These are phyloP conservation scores for Pulicaria dysenterica DNA, from an alignment of 129 eudicot genomes.

Conservation along the genomic window DNA sequence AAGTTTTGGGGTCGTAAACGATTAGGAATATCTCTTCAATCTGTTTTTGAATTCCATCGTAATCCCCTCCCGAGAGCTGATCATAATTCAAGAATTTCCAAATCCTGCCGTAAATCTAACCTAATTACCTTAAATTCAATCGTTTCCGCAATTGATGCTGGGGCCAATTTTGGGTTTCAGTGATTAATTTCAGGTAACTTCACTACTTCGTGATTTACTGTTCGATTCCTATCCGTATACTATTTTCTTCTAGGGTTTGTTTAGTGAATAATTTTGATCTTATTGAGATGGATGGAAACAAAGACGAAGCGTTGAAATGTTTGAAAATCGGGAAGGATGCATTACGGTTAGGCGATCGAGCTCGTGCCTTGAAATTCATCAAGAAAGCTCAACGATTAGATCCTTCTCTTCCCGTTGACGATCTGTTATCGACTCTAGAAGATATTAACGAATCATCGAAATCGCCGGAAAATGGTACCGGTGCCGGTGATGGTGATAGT, in stretches of 20 bases:
- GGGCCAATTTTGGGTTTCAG: background rate
- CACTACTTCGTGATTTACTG: constrained; percentile 8
- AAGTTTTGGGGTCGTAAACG: constrained; percentile 4
- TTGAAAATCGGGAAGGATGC: constrained; percentile 61
- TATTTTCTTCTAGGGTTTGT: background rate
- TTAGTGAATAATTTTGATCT: background rate
- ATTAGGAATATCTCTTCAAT: background rate
- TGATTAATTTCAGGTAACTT: constrained; percentile 20
- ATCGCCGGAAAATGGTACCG: constrained; percentile 21
- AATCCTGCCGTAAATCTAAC: background rate
- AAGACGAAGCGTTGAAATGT: constrained; percentile 80
- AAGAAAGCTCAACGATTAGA: constrained; percentile 68
- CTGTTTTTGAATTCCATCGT: background rate
- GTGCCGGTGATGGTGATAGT: constrained; percentile 13
- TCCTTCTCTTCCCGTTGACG: constrained; percentile 60
- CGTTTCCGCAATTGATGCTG: background rate
- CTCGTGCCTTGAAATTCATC: constrained; percentile 65
- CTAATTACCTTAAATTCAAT: constrained; percentile 15
- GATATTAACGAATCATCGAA: constrained; percentile 5
- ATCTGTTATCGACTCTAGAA: constrained; percentile 41
- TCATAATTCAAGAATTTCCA: background rate
- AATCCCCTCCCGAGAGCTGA: background rate
- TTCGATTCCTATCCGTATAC: constrained; percentile 1
- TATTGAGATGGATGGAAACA: constrained; percentile 73
- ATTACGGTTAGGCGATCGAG: constrained; percentile 58